A percentile compares a stretch with the other conserved stretches of the same genome.
Conservation (phyloP, 192 early-diverging fungal genomes). For the Coemansia sp. region DNA sequence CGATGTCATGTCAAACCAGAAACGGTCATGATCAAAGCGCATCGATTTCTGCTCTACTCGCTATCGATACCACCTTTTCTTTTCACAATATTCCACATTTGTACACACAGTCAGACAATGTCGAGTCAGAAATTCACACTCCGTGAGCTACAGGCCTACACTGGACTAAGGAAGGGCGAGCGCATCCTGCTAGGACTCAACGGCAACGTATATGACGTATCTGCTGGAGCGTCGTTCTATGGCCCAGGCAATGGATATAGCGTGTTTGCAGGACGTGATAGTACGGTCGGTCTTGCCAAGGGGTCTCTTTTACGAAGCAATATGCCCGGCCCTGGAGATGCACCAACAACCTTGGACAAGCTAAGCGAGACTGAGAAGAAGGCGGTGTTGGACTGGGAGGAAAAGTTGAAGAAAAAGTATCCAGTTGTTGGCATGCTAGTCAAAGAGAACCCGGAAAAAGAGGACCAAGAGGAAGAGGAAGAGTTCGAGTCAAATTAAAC, state of each 20-base stretch:
- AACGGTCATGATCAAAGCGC: not conserved
- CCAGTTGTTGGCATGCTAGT: constrained; percentile 63
- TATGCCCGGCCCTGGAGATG: constrained; percentile 57
- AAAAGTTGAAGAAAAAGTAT: constrained; percentile 75
- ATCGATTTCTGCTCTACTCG: not conserved
- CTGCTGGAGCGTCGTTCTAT: constrained; percentile 77
- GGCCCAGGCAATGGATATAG: constrained; percentile 82
- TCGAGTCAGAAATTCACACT: constrained; percentile 19
- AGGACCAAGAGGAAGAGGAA: not conserved
- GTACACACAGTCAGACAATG: not conserved
- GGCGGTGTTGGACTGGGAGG: constrained; percentile 70
- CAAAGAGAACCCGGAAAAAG: constrained; percentile 15
- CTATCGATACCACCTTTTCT: not conserved
- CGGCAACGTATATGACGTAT: constrained; percentile 86
- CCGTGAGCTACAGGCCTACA: constrained; percentile 22
- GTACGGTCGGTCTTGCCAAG: constrained; percentile 83
- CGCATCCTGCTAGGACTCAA: constrained; percentile 77
- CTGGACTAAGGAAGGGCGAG: constrained; percentile 13
- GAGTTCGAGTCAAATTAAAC: not conserved
- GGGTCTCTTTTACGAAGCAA: constrained; percentile 77
- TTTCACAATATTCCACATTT: not conserved
- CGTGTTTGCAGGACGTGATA: constrained; percentile 91
- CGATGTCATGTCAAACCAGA: not conserved
- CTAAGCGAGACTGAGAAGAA: constrained; percentile 66
- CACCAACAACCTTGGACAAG: constrained; percentile 73